Conservation (phyloP, 805 yeast species). For the Sungouiozyma ichnusensis region DNA sequence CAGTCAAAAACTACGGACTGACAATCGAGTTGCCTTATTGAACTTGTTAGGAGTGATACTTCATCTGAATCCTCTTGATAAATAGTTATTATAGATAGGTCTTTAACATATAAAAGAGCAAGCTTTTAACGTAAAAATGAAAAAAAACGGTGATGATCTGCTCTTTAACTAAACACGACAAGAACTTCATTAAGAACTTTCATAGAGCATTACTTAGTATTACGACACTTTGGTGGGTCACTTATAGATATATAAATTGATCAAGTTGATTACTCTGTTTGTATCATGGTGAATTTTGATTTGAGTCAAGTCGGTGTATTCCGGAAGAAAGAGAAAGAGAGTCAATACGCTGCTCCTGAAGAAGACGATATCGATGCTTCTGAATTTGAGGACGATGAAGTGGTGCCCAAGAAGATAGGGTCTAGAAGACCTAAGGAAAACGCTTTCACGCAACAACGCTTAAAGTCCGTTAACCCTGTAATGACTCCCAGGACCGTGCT, state of each 20-base stretch:
- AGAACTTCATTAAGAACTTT: no score
- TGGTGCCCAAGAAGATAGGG: conserved; percentile 33
- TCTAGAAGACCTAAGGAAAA: conserved; percentile 62
- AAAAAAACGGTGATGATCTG: no score
- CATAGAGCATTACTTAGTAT: no score
- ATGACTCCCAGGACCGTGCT: conserved; percentile 83
- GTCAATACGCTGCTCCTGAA: conserved; percentile 11
- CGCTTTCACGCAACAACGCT: conserved; percentile 59
- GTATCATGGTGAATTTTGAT: conserved; percentile 19
- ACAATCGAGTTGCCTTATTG: background rate
- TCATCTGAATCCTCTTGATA: no score
- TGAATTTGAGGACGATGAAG: conserved; percentile 32
- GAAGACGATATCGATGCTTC: conserved; percentile 28
- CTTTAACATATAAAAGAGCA: no score
- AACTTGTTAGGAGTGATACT: no score
- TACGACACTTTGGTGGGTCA: no score
- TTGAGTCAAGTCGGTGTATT: conserved; percentile 22
- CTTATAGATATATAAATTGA: no score
- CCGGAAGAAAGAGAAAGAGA: conserved; percentile 20
- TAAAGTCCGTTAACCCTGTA: conserved; percentile 61
- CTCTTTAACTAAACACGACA: no score
- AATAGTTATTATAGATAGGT: no score
- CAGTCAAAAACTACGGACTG: conserved; percentile 33
- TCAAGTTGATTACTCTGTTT: background rate
- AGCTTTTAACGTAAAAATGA: no score